Conservation (phyloP, 2,329 filamentous ascomycete species). For the Cytospora chrysosperma region DNA sequence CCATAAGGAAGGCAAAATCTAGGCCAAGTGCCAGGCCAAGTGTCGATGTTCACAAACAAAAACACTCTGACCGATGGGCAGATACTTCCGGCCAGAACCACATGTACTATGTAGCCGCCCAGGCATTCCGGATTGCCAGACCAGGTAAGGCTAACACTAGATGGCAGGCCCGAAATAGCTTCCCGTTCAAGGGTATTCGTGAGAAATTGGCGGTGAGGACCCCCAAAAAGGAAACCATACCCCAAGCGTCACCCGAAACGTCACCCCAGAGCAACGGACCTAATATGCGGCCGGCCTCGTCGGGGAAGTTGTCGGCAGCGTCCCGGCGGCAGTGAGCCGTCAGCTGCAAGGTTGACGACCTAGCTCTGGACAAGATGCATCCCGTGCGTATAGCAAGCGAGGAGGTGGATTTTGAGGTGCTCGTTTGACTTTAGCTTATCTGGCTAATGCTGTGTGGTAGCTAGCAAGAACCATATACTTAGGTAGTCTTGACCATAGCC, state of each 20-base stretch:
- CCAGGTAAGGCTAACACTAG: background rate
- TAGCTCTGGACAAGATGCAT: background rate
- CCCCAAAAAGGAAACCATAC: background rate
- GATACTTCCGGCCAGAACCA: background rate
- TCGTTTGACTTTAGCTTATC: background rate
- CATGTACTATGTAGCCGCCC: too few relatives aligned
- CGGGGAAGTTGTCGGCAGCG: constrained; percentile 6
- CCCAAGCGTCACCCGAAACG: background rate
- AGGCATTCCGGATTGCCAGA: background rate
- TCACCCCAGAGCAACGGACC: background rate
- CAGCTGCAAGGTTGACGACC: background rate
- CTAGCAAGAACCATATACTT: background rate
- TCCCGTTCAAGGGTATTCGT: background rate
- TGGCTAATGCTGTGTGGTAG: background rate
- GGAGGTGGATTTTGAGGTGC: background rate
- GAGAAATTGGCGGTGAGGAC: background rate
- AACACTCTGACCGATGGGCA: background rate
- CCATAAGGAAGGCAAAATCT: background rate
- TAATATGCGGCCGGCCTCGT: background rate
- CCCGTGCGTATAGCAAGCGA: background rate
- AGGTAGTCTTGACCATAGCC: background rate
- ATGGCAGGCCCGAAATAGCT: background rate
- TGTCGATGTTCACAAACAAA: background rate
- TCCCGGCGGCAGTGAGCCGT: constrained; percentile 8
- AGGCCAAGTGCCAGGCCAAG: background rate